These are phyloP conservation scores for Fusarium annulatum DNA, from an alignment of 2,329 filamentous ascomycete genomes.

Conservation along the genomic window DNA sequence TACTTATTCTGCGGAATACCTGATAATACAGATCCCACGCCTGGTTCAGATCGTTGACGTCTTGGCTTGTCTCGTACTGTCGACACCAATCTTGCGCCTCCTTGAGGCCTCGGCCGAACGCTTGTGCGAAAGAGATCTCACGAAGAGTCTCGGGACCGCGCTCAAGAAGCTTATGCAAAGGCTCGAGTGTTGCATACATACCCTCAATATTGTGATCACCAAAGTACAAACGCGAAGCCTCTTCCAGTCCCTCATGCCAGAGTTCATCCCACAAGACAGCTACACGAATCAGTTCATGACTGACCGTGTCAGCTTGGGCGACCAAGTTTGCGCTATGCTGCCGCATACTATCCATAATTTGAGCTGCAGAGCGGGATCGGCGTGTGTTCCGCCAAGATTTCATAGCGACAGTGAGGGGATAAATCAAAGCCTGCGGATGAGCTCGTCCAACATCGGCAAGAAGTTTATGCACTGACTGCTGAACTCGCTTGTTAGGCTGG, in stretches of 20 bases:
- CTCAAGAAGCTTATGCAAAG: conserved; percentile 90
- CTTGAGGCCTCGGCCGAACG: conserved; percentile 93
- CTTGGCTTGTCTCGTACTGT: conserved; percentile 87
- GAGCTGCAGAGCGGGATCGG: conserved; percentile 85
- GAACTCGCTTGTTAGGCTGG: conserved; percentile 88
- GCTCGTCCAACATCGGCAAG: conserved; percentile 92
- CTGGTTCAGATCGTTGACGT: conserved; percentile 94
- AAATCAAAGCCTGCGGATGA: conserved; percentile 96
- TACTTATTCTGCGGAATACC: conserved; percentile 93
- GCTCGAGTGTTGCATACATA: conserved; percentile 92
- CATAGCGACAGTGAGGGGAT: conserved; percentile 98
- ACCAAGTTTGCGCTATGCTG: conserved; percentile 93
- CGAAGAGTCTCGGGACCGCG: conserved; percentile 90
- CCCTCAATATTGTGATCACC: conserved; percentile 97
- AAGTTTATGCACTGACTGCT: conserved; percentile 90
- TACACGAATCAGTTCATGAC: conserved; percentile 95
- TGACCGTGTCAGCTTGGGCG: conserved; percentile 94
- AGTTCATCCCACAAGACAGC: conserved; percentile 98
- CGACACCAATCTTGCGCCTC: conserved; percentile 97
- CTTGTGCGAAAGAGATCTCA: conserved; percentile 97
- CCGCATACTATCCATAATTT: conserved; percentile 98
- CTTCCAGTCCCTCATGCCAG: conserved; percentile 98
- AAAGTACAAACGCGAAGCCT: conserved; percentile 96
- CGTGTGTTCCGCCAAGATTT: conserved; percentile 87
- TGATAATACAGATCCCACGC: conserved; percentile 99